phyloP scores from a whole-genome alignment of 495 filamentous ascomycete species.

The Neurospora sublineolata region DNA sequence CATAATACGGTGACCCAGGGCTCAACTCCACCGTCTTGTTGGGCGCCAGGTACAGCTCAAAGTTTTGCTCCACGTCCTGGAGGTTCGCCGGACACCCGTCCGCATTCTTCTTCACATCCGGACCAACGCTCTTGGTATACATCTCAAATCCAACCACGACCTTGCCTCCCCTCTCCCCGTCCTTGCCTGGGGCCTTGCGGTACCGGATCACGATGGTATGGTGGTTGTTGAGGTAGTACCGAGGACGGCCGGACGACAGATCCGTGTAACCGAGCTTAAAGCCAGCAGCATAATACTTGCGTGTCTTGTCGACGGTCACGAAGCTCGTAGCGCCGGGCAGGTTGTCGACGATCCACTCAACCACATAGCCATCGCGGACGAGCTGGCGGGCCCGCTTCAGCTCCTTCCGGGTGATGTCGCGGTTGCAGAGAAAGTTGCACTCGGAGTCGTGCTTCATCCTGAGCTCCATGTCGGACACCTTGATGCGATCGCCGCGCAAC shows the following conservation, averaged over 20 bases:
- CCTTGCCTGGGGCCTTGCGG: conserved; percentile 57
- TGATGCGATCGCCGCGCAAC: conserved; percentile 81
- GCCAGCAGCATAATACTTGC: conserved; percentile 90
- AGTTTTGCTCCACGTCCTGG: conserved; percentile 45
- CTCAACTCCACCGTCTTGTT: conserved; percentile 43
- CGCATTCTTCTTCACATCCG: conserved; percentile 41
- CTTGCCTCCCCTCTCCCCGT: conserved; percentile 60
- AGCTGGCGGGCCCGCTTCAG: conserved; percentile 63
- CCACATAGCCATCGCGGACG: conserved; percentile 74
- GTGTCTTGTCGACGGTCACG: conserved; percentile 76
- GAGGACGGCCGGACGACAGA: conserved; percentile 48
- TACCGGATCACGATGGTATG: conserved; percentile 81
- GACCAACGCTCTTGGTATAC: conserved; percentile 74
- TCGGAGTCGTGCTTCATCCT: conserved; percentile 68
- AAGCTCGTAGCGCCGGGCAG: conserved; percentile 88
- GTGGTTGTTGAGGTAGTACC: conserved; percentile 83
- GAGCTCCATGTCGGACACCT: conserved; percentile 78
- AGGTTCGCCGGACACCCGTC: conserved; percentile 58
- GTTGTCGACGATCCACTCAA: conserved; percentile 95
- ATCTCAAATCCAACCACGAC: conserved; percentile 89
- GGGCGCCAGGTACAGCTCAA: conserved; percentile 57
- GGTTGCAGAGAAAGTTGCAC: conserved; percentile 65
- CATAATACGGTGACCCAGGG: conserved; percentile 46
- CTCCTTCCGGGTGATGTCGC: conserved; percentile 50
- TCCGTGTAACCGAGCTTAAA: conserved; percentile 86